Evolutionary conservation across 139 green algal genomes (phyloP).

Genomic region (Pseudopediastrum boryanum): DNA sequence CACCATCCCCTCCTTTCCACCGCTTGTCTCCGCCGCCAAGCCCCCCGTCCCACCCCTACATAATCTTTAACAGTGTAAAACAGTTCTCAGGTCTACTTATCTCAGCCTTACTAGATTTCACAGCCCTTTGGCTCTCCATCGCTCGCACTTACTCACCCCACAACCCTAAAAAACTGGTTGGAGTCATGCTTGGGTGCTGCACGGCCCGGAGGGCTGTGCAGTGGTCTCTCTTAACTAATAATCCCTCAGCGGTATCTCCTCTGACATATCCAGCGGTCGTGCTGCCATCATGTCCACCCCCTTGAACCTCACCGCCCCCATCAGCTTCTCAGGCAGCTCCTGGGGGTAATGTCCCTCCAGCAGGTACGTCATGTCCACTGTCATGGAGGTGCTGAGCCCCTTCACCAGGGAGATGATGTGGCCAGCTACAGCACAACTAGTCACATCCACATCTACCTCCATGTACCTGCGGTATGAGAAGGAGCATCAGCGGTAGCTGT

Average conservation of each 20-base stretch:
- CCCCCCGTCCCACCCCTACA: no score
- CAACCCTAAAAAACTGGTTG: no score
- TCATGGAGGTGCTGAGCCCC: constrained; percentile 40
- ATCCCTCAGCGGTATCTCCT: constrained; percentile 27
- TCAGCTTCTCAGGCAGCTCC: constrained; percentile 58
- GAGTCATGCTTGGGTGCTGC: no score
- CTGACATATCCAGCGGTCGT: constrained; percentile 15
- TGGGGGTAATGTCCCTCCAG: constrained; percentile 44
- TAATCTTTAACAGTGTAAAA: no score
- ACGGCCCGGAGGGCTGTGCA: no score
- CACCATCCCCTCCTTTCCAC: no score
- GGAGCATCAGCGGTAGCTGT: background rate
- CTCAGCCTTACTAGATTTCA: no score
- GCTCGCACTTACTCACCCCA: no score
- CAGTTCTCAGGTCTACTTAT: no score
- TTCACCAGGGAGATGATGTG: constrained; percentile 35
- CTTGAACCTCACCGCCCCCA: constrained; percentile 40
- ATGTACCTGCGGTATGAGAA: constrained; percentile 27
- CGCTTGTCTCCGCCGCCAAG: no score
- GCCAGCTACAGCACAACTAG: constrained; percentile 18
- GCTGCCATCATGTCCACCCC: constrained; percentile 21
- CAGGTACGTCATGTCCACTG: constrained; percentile 48
- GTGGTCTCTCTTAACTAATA: no score
- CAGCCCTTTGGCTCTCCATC: no score
- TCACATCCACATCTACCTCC: constrained; percentile 37